Percentiles rank a stretch among this genome's conserved stretches.
Conservation (phyloP, 371 early-diverging fungal species). For the Zychaea mexicana region DNA sequence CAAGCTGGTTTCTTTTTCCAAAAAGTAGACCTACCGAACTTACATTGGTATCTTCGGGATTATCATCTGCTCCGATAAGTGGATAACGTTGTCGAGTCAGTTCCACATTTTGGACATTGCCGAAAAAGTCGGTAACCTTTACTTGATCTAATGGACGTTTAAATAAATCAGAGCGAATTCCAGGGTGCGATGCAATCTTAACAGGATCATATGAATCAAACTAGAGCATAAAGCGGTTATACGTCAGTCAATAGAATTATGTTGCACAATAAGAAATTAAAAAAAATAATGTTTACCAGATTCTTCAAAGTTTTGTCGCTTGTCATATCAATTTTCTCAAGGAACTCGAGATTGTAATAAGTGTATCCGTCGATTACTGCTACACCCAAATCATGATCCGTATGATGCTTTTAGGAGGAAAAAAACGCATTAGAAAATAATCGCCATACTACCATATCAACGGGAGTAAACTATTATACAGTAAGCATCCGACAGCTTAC, state of each 20-base stretch:
- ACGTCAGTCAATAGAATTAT: too few species aligned
- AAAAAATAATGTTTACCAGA: constrained; percentile 52
- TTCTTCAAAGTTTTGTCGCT: constrained; percentile 76
- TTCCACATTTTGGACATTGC: constrained; percentile 89
- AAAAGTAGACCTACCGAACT: neutral
- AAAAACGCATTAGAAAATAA: neutral
- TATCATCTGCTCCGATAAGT: constrained; percentile 11
- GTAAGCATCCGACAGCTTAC: constrained; percentile 33
- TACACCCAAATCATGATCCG: constrained; percentile 90
- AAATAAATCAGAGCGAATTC: constrained; percentile 84
- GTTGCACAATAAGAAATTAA: neutral
- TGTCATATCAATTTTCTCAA: constrained; percentile 82
- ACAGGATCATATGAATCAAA: constrained; percentile 77
- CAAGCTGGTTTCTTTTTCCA: neutral
- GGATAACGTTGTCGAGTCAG: constrained; percentile 59
- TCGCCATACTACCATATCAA: too few species aligned
- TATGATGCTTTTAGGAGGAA: constrained; percentile 67
- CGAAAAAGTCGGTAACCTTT: constrained; percentile 93
- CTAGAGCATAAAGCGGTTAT: too few species aligned
- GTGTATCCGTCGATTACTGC: constrained; percentile 97
- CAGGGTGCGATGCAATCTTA: constrained; percentile 81
- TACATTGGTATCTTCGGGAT: neutral
- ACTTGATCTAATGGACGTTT: constrained; percentile 71
- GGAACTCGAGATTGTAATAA: constrained; percentile 87
- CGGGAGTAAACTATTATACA: too few species aligned